A percentile compares a stretch with the other conserved stretches of the same genome.
These are phyloP conservation scores for Fomes fomentarius DNA, from an alignment of 1,284 basidiomycete species.

Conservation along the genomic window DNA sequence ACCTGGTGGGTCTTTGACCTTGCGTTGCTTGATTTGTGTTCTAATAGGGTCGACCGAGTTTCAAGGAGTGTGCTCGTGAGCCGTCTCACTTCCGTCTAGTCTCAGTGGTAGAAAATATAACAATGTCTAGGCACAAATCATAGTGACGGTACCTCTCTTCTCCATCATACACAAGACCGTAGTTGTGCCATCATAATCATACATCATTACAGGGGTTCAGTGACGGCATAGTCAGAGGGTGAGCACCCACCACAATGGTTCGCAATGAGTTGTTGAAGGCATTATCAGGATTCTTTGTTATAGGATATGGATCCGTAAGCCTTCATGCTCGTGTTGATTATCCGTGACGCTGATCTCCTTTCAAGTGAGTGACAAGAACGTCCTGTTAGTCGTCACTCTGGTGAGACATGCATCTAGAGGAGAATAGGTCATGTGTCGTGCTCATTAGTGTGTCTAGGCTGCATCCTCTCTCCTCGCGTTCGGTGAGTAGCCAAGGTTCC, in stretches of 20 bases:
- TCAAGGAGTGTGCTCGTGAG: conserved; percentile 11
- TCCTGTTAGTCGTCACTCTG: neutral
- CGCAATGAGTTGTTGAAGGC: conserved; percentile 16
- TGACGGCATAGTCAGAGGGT: conserved; percentile 12
- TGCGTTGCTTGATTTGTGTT: neutral
- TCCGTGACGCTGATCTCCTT: no score
- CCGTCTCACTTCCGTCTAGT: neutral
- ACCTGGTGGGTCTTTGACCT: conserved; percentile 5
- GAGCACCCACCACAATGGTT: conserved; percentile 2
- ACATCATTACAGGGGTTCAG: neutral
- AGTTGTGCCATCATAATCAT: no score
- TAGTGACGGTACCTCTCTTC: conserved; percentile 5
- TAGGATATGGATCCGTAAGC: conserved; percentile 16
- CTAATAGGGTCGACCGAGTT: no score
- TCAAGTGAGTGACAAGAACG: conserved; percentile 6
- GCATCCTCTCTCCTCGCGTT: neutral
- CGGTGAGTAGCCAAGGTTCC: neutral
- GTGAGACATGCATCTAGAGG: neutral
- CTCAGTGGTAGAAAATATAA: no score
- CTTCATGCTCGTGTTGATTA: no score
- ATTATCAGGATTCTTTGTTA: conserved; percentile 14
- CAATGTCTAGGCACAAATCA: conserved; percentile 5
- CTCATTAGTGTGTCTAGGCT: neutral
- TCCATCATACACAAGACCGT: neutral
- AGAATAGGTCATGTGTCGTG: no score